phyloP scores from a whole-genome alignment of 495 filamentous ascomycete genomes.

The Penicillium parvum region DNA sequence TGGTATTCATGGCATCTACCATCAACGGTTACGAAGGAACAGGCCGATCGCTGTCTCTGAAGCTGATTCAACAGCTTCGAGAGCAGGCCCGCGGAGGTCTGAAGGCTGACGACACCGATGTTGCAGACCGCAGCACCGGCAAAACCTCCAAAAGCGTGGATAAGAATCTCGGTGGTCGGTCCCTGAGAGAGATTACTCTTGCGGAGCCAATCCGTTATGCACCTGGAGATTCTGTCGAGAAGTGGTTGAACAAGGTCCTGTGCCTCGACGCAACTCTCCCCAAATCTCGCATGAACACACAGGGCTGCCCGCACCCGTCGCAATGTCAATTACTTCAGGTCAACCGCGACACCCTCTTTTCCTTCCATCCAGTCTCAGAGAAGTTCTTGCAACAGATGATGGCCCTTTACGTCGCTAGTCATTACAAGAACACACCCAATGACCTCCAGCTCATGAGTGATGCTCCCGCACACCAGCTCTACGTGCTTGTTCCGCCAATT shows the following conservation, averaged over 20 bases:
- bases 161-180: slow-evolving; percentile 62
- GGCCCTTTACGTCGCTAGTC: slow-evolving; percentile 93
- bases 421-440: slow-evolving; percentile 98
- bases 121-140: slow-evolving; percentile 70
- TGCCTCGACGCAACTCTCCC: slow-evolving; percentile 90
- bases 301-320: slow-evolving; percentile 83
- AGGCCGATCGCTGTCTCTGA: slow-evolving; percentile 88
- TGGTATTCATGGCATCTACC: slow-evolving; percentile 99
- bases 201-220: slow-evolving; percentile 93
- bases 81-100: slow-evolving; percentile 73
- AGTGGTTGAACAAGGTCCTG: slow-evolving; percentile 92
- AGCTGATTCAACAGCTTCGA: slow-evolving; percentile 94
- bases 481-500: slow-evolving; percentile 86
- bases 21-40: slow-evolving; percentile 99
- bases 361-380: slow-evolving; percentile 94
- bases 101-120: slow-evolving; percentile 54
- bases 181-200: slow-evolving; percentile 88
- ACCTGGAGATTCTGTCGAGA: slow-evolving; percentile 84
- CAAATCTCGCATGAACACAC: slow-evolving; percentile 64
- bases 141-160: slow-evolving; percentile 61
- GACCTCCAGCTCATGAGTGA: slow-evolving; percentile 97
- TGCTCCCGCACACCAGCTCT: slow-evolving; percentile 94
- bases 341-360: slow-evolving; percentile 96
- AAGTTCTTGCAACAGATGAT: slow-evolving; percentile 99
- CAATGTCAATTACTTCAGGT: slow-evolving; percentile 88